These are phyloP conservation scores for Pichia deserticola DNA, from an alignment of 805 yeast species.

Conservation along the genomic window DNA sequence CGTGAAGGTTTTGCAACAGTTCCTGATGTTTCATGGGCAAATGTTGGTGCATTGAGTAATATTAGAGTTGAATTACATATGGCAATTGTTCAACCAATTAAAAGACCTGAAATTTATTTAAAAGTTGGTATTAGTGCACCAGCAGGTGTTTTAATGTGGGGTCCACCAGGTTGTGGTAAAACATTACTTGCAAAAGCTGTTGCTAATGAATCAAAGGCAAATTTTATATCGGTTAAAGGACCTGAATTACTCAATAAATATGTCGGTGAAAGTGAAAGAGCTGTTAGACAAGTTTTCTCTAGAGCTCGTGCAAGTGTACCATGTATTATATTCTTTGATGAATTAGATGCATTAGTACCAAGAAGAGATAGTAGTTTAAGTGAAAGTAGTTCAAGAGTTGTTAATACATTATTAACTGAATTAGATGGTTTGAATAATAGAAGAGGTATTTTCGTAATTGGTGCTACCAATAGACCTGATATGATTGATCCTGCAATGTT, in stretches of 20 bases:
- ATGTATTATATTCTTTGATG: constrained; percentile 90
- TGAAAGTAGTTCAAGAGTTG: constrained; percentile 89
- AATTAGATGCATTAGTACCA: constrained; percentile 92
- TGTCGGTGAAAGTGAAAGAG: constrained; percentile 91
- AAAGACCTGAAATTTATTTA: constrained; percentile 81
- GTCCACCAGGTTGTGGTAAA: constrained; percentile 99
- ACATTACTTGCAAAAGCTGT: constrained; percentile 95
- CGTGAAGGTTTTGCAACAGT: constrained; percentile 98
- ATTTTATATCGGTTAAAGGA: constrained; percentile 91
- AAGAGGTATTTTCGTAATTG: constrained; percentile 87
- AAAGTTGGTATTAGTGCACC: constrained; percentile 95
- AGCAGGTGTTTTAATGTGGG: constrained; percentile 96
- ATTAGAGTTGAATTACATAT: constrained; percentile 87
- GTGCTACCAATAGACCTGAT: constrained; percentile 96
- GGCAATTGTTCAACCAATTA: constrained; percentile 96
- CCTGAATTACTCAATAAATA: constrained; percentile 93
- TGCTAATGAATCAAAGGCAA: constrained; percentile 94
- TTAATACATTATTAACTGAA: constrained; percentile 88
- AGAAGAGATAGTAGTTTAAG: constrained; percentile 82
- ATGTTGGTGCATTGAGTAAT: constrained; percentile 80
- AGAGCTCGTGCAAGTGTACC: constrained; percentile 95
- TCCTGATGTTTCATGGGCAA: constrained; percentile 94
- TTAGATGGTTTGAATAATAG: constrained; percentile 91
- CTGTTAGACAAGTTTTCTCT: constrained; percentile 87
- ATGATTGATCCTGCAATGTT: constrained; percentile 98